Conservation (phyloP, 441 rosid genomes). For the Macaranga tanarius region DNA sequence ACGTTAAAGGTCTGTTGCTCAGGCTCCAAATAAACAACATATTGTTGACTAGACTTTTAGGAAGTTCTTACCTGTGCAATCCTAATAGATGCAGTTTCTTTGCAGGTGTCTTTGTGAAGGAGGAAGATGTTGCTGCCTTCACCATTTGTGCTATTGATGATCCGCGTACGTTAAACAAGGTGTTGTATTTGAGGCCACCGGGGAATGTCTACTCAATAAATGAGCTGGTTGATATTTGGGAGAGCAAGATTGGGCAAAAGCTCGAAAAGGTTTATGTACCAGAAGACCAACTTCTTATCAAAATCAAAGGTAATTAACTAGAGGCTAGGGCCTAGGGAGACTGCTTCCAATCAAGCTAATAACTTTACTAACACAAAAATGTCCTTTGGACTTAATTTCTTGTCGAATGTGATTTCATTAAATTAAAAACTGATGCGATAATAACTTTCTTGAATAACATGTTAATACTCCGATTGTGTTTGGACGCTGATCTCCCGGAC, state of each 20-base stretch:
- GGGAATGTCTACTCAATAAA: constrained; percentile 55
- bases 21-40: background rate
- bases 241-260: constrained; percentile 46
- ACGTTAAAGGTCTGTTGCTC: constrained; percentile 42
- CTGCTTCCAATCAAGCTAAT: too few relatives aligned
- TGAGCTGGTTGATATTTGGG: constrained; percentile 56
- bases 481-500: too few relatives aligned
- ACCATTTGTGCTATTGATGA: constrained; percentile 55
- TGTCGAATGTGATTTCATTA: background rate
- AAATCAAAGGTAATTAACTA: constrained; percentile 45
- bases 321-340: background rate
- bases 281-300: constrained; percentile 47
- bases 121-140: constrained; percentile 57
- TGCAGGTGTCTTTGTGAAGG: constrained; percentile 54
- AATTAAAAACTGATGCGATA: background rate
- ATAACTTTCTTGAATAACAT: background rate
- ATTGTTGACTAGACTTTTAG: background rate
- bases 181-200: constrained; percentile 49
- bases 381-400: too few relatives aligned
- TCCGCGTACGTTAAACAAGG: constrained; percentile 48
- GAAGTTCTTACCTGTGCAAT: background rate
- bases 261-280: constrained; percentile 39
- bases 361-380: too few relatives aligned
- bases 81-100: constrained; percentile 12
- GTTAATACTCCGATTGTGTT: too few relatives aligned